A percentile compares a stretch with the other conserved stretches of the same genome.
Conservation (phyloP, 2,329 filamentous ascomycete species). For the Xylariaceae sp. region DNA sequence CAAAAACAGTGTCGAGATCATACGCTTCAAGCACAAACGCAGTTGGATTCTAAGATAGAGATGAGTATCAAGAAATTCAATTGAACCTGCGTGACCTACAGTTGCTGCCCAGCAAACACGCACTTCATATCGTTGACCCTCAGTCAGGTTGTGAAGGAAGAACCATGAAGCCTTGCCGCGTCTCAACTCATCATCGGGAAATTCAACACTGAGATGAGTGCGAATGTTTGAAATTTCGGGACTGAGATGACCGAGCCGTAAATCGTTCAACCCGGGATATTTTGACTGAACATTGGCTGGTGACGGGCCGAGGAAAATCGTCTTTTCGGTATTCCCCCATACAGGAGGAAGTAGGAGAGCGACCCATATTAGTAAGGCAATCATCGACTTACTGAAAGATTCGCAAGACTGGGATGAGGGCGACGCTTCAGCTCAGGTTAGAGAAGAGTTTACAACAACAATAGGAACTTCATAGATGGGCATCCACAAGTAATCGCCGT, state of each 20-base stretch:
- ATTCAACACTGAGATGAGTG: constrained; percentile 60
- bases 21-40: constrained; percentile 65
- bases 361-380: constrained; percentile 14
- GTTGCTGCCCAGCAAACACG: constrained; percentile 91
- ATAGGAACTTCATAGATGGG: background rate
- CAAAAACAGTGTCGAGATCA: constrained; percentile 55
- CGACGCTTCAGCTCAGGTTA: background rate
- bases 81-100: constrained; percentile 49
- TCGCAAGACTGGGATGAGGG: constrained; percentile 5
- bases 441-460: background rate
- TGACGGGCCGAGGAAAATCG: constrained; percentile 73
- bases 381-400: constrained; percentile 15
- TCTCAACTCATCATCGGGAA: constrained; percentile 51
- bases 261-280: constrained; percentile 51
- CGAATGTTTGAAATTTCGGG: constrained; percentile 52
- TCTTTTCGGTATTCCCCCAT: constrained; percentile 81
- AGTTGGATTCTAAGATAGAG: constrained; percentile 68
- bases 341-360: constrained; percentile 22
- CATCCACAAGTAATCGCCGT: too few species aligned
- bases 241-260: constrained; percentile 61
- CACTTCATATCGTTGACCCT: constrained; percentile 78
- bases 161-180: constrained; percentile 70
- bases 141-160: constrained; percentile 63
- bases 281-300: constrained; percentile 50
- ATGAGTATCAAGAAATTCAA: constrained; percentile 12